Base-by-base conservation (phyloP, 2,329 filamentous ascomycete species). In the Trichophyton simii region DNA sequence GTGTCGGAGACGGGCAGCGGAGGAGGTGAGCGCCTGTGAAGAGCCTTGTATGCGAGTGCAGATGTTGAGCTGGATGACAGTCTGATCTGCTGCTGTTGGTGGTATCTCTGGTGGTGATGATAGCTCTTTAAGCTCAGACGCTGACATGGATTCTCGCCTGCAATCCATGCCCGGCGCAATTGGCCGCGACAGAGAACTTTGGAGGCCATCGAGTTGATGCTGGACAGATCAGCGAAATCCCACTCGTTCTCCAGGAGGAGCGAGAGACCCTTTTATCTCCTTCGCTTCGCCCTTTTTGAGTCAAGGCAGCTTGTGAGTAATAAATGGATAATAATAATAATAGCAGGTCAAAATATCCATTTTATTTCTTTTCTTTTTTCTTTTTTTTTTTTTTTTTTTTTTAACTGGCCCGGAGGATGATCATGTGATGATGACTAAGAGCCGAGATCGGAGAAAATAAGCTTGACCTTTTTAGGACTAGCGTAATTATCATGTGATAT, bases 31-130 rank as follows among this genome's bases (percentile, higher is more conserved):
- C 92, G 89, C 70, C 91, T 88, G 72, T 96, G 92, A 65, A 97
- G 83, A 62, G 92, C 90, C 81, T 99, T 99, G 84, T 97, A 97
- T 70, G 91, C 91, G 66, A 97, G 85, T 65, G 94, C 92, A 61
- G 91, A 94, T 67, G 92, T 97, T 61, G 91, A 95, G 58, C 65
- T 66, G n/a, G 65, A 66, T 11, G 63, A 64, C 22, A 58, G 18
- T n/a, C 65, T 57, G n/a, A 31, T 58, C 31, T 41, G 38, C 18
- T 46, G 55, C 34, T 38, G 34, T 13, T 2, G 34, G 15, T 46
- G 55, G 20, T 59, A 58, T 31, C 13, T 57, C 41, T 63, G 34
- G 34, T 38, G 34, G 11, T 38, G 42, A 13, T 38, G 42, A 20
- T 42, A 58, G 55, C 55, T 42, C 9, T 58, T 58, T 42, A 58